phyloP scores from a whole-genome alignment of 371 early-diverging fungal genomes.

The Scutellospora calospora region DNA sequence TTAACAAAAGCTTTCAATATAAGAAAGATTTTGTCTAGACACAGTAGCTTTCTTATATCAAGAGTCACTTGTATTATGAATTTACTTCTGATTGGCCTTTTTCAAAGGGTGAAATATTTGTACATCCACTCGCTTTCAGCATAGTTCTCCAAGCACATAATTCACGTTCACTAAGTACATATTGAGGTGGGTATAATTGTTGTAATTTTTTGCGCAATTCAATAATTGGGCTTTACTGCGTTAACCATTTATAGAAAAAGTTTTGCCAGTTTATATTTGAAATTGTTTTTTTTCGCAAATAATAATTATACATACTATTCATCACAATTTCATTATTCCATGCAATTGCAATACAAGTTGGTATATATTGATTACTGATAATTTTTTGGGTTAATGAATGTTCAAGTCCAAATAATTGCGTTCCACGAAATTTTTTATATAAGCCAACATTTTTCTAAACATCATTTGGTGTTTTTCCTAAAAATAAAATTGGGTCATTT shows the following conservation, averaged over 20 bases:
- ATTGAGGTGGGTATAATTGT: constrained; percentile 8
- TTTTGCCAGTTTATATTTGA: background rate
- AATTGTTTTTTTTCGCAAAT: constrained; percentile 5
- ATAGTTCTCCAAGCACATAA: background rate
- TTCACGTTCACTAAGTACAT: constrained; percentile 4
- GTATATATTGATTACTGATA: background rate
- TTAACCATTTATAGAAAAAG: background rate
- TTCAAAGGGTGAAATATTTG: background rate
- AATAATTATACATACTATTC: constrained; percentile 16
- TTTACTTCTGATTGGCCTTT: background rate
- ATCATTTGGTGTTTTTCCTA: background rate
- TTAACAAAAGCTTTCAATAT: too few relatives aligned
- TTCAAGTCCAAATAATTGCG: constrained; percentile 3
- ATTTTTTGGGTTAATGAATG: constrained; percentile 5
- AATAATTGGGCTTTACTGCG: constrained; percentile 14
- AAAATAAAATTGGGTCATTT: background rate
- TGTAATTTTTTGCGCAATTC: constrained; percentile 14
- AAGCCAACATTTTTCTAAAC: background rate
- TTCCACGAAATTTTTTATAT: constrained; percentile 9
- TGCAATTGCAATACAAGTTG: background rate
- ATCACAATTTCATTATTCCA: background rate
- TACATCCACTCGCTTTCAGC: constrained; percentile 5
- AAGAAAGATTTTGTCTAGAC: too few relatives aligned
- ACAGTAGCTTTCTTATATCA: background rate
- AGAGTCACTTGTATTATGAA: background rate